Base-by-base conservation (phyloP, 768 basidiomycete species). In the Peribolospora baueri region DNA sequence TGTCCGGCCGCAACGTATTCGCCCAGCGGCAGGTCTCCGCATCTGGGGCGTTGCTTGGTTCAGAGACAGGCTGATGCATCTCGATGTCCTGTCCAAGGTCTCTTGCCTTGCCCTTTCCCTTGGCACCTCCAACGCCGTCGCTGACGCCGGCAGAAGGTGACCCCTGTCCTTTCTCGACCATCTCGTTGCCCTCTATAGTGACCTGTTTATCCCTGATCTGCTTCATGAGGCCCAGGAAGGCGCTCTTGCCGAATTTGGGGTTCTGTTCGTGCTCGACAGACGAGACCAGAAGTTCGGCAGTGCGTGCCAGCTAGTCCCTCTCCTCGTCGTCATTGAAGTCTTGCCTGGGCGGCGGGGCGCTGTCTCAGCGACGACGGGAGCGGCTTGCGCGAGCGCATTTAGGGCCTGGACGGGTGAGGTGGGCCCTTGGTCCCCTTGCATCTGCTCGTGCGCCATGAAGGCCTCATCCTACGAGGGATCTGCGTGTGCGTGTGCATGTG, bases 181-280 rank as follows among this genome's bases (percentile, higher is more conserved):
- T 76, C 52, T 79, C 68, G 63, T 87, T 79, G 25, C 81, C 83
- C 50, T 82, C 78, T 3, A 91, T 79, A 10, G 79, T 73, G 46
- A 85, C 72, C 62, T 81, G 75, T 6, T 79, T 76, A 66, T 88
- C 87, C 45, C 84, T 72, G 54, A 93, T 68, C 65, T 84, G 78
- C 52, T 74, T 76, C 87, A 93, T 91, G 38, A 93, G 72, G 25
- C 74, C 73, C 73, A 93, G 71, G 65, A 93, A 93, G 56, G 76
- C 73, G 66, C 84, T 86, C 41, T 84, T 75, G 67, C 77, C 73
- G 63, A 93, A 87, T 65, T 91, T 93, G 42, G 79, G 76, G 63
- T 84, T 86, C 62, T 75, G 72, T 54, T 83, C 82, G 56, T 79
- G 68, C 62, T 75, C 72, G 49, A n/a, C n/a, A n/a, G n/a, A n/a